A percentile compares a stretch with the other conserved stretches of the same genome.
Evolutionary conservation across 352 stramenopile genomes (phyloP).

Genomic region (Phytopythium ostracodes): DNA sequence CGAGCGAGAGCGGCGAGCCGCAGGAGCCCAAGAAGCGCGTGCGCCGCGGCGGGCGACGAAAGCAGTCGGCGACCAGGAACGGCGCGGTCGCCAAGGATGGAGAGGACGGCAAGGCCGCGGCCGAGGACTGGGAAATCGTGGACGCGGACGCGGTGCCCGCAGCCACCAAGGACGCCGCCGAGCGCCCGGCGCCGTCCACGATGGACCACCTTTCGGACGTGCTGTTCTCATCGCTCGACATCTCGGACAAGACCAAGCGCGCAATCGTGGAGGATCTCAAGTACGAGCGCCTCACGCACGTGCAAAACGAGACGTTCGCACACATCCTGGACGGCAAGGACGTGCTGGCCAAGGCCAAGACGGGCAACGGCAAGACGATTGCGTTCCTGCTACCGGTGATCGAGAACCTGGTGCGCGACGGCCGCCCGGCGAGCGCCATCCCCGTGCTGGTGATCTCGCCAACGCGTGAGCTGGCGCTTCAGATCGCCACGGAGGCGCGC

Average conservation of each 20-base stretch:
- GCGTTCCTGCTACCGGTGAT: conserved; percentile 80
- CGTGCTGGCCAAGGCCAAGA: conserved; percentile 90
- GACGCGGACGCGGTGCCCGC: background rate
- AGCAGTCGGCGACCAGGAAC: conserved; percentile 13
- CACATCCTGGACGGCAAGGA: conserved; percentile 75
- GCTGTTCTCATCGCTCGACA: conserved; percentile 45
- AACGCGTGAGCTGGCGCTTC: conserved; percentile 94
- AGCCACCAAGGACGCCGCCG: background rate
- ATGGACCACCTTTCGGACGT: conserved; percentile 58
- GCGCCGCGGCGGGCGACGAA: conserved; percentile 44
- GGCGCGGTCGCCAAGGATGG: background rate
- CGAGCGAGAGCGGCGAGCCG: conserved; percentile 33
- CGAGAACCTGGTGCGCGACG: conserved; percentile 66
- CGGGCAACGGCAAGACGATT: conserved; percentile 89
- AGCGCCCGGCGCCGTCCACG: conserved; percentile 12
- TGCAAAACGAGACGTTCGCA: conserved; percentile 87
- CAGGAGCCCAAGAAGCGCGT: conserved; percentile 42
- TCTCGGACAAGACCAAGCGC: conserved; percentile 52
- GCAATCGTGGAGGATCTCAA: conserved; percentile 81
- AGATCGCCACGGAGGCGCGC: conserved; percentile 91
- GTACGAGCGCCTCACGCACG: conserved; percentile 86
- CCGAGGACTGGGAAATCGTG: conserved; percentile 7
- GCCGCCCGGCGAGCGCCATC: conserved; percentile 71
- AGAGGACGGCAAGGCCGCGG: background rate
- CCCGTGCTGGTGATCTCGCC: conserved; percentile 93